Conservation (phyloP, 139 green algal genomes). For the Chlorella sp. region DNA sequence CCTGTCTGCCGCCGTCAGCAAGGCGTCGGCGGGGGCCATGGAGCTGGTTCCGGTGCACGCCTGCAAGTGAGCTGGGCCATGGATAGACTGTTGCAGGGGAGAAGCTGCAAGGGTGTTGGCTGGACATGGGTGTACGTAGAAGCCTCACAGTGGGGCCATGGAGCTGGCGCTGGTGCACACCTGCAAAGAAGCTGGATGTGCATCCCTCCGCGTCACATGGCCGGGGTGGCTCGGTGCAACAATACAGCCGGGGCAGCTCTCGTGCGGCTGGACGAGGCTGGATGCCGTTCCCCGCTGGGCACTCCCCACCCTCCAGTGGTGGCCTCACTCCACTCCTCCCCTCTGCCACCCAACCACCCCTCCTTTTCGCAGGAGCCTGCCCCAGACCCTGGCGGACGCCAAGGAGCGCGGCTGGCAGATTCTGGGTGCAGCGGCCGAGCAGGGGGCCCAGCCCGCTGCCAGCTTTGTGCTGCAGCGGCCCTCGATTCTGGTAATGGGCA, state of each 20-base stretch:
- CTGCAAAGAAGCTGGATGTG: not conserved
- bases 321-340: no score
- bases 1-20: conserved; percentile 80
- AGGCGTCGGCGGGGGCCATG: conserved; percentile 87
- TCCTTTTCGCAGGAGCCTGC: conserved; percentile 67
- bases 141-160: conserved; percentile 83
- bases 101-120: not conserved
- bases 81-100: not conserved
- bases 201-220: no score
- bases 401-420: conserved; percentile 74
- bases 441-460: conserved; percentile 39
- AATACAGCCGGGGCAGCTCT: no score
- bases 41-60: conserved; percentile 77
- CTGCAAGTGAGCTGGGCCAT: conserved; percentile 30
- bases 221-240: no score
- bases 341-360: no score
- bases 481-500: conserved; percentile 92
- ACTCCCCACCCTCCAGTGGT: no score
- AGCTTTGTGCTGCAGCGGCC: conserved; percentile 57
- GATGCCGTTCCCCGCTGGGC: no score
- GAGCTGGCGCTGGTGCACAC: conserved; percentile 68
- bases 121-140: conserved; percentile 70
- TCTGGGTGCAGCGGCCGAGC: conserved; percentile 73
- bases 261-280: no score
- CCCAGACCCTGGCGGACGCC: conserved; percentile 72